Percentiles rank a stretch among this genome's conserved stretches.
Evolutionary conservation across 2,329 filamentous ascomycete species (phyloP).

Genomic region (Aspergillus niger): DNA sequence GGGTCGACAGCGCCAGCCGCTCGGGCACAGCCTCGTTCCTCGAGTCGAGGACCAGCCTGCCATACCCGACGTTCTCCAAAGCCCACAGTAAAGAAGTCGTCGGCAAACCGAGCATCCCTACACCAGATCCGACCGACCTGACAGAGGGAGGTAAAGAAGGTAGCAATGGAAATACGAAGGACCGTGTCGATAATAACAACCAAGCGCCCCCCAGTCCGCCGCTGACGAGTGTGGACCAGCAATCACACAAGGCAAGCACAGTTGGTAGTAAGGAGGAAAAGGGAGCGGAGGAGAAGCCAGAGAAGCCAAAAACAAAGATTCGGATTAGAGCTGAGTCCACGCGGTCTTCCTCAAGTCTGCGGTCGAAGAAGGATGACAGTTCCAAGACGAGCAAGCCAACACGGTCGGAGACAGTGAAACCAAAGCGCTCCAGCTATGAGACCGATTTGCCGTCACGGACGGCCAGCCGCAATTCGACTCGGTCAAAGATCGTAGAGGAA

Average conservation of each 20-base stretch:
- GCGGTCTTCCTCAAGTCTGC: slow-evolving; percentile 46
- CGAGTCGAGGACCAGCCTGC: slow-evolving; percentile 55
- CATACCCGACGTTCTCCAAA: slow-evolving; percentile 85
- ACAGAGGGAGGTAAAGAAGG: slow-evolving; percentile 53
- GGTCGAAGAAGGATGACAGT: slow-evolving; percentile 41
- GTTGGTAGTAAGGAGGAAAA: slow-evolving; percentile 34
- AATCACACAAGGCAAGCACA: slow-evolving; percentile 40
- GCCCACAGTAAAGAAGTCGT: slow-evolving; percentile 88
- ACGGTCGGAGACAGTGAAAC: slow-evolving; percentile 43
- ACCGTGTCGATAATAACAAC: slow-evolving; percentile 31
- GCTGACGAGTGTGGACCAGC: slow-evolving; percentile 48
- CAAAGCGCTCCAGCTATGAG: slow-evolving; percentile 36
- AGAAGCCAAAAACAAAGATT: slow-evolving; percentile 38
- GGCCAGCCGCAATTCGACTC: slow-evolving; percentile 38
- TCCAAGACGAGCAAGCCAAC: slow-evolving; percentile 40
- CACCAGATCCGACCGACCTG: slow-evolving; percentile 72
- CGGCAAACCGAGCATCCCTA: slow-evolving; percentile 55
- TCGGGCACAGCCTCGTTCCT: slow-evolving; percentile 42
- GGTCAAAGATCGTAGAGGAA: slow-evolving; percentile 35
- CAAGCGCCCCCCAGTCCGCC: slow-evolving; percentile 52
- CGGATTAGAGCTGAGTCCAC: slow-evolving; percentile 42
- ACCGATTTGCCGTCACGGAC: slow-evolving; percentile 39
- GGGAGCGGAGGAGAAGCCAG: slow-evolving; percentile 37
- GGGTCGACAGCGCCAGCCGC: slow-evolving; percentile 43
- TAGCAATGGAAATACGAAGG: slow-evolving; percentile 27